Evolutionary conservation across 768 basidiomycete genomes (phyloP).

Genomic region (Pleurotus tuoliensis): DNA sequence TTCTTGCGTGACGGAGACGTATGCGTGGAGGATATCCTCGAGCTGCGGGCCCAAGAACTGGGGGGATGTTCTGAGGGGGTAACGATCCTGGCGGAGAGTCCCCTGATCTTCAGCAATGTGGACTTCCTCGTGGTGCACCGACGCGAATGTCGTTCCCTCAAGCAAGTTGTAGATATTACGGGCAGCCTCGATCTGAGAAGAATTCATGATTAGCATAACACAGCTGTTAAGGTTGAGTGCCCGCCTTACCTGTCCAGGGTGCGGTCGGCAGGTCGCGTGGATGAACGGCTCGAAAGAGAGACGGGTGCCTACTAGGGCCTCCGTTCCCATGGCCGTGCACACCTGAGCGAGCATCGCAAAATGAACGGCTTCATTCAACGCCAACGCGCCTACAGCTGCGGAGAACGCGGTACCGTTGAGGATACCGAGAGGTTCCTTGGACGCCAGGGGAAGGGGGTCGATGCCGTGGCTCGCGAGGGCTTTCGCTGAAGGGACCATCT

Average conservation of each 20-base stretch:
- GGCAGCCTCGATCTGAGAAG: constrained; percentile 56
- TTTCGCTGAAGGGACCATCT: constrained; percentile 48
- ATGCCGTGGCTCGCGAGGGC: constrained; percentile 61
- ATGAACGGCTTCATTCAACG: constrained; percentile 67
- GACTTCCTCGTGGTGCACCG: constrained; percentile 67
- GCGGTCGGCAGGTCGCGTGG: constrained; percentile 69
- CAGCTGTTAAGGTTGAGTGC: not conserved
- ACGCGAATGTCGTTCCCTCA: constrained; percentile 63
- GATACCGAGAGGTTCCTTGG: constrained; percentile 79
- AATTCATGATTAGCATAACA: not conserved
- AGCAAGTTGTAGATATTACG: constrained; percentile 66
- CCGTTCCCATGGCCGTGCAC: constrained; percentile 79
- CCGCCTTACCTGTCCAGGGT: constrained; percentile 64
- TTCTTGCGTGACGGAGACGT: constrained; percentile 64
- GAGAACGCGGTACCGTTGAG: constrained; percentile 87
- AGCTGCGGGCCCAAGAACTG: constrained; percentile 87
- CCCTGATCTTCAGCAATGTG: constrained; percentile 71
- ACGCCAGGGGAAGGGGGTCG: constrained; percentile 59
- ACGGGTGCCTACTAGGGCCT: constrained; percentile 73
- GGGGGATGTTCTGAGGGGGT: constrained; percentile 68
- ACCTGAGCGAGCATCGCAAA: constrained; percentile 65
- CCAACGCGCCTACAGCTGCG: constrained; percentile 72
- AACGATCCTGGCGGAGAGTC: constrained; percentile 76
- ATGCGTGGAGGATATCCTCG: constrained; percentile 68
- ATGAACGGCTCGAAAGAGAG: constrained; percentile 79